Evolutionary conservation across 768 basidiomycete genomes (phyloP).

Genomic region (Mycena crocata): DNA sequence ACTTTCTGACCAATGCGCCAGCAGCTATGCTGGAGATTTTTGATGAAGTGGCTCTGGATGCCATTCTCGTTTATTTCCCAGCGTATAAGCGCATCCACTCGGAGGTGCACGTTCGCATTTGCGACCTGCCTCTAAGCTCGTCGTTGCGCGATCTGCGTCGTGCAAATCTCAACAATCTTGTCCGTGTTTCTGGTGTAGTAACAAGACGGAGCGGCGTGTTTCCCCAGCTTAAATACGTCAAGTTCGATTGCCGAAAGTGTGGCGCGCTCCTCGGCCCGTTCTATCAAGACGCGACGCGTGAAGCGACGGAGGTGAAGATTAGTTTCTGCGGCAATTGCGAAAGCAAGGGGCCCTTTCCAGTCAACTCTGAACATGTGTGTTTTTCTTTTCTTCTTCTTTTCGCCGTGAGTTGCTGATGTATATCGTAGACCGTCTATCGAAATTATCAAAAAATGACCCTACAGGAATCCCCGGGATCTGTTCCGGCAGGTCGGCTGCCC

Average conservation of each 20-base stretch:
- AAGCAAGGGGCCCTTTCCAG: constrained; percentile 92
- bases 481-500: constrained; percentile 96
- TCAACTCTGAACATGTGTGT: constrained; percentile 94
- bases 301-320: constrained; percentile 85
- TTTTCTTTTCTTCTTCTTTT: constrained; percentile 32
- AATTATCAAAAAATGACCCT: constrained; percentile 99
- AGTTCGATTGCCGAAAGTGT: constrained; percentile 97
- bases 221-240: constrained; percentile 99
- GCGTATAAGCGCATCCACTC: constrained; percentile 97
- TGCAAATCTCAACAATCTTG: constrained; percentile 92
- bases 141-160: constrained; percentile 95
- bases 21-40: constrained; percentile 93
- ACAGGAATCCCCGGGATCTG: constrained; percentile 97
- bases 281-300: constrained; percentile 89
- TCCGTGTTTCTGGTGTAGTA: constrained; percentile 95
- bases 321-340: constrained; percentile 96
- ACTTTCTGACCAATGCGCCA: constrained; percentile 96
- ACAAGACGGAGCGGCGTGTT: constrained; percentile 96
- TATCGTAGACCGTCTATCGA: constrained; percentile 88
- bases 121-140: constrained; percentile 89
- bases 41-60: constrained; percentile 93
- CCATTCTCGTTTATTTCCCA: constrained; percentile 95
- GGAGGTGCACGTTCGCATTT: constrained; percentile 97
- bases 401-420: constrained; percentile 1
- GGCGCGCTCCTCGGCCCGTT: constrained; percentile 95